Conservation (phyloP, 2,329 filamentous ascomycete species). For the Colletotrichum coccodes region DNA sequence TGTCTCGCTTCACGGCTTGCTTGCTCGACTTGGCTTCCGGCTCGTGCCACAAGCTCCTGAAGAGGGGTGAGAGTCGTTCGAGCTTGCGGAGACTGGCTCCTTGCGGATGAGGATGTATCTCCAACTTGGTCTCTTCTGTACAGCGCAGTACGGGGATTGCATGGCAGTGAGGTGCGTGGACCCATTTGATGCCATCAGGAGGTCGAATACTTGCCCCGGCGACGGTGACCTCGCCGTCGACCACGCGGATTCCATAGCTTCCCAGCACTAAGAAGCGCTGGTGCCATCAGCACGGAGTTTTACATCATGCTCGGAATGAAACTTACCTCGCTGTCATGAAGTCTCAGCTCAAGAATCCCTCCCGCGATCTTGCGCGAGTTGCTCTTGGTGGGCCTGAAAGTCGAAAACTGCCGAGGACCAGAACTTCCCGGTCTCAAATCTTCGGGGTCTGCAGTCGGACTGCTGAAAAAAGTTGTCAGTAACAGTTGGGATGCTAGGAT, state of each 20-base stretch:
- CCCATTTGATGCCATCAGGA: slow-evolving; percentile 59
- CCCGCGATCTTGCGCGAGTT: slow-evolving; percentile 52
- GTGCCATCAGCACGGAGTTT: slow-evolving; percentile 30
- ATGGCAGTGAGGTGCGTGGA: slow-evolving; percentile 76
- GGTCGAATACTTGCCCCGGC: slow-evolving; percentile 70
- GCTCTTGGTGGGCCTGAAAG: slow-evolving; percentile 56
- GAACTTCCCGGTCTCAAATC: not conserved
- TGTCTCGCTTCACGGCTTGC: slow-evolving; percentile 35
- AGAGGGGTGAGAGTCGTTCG: slow-evolving; percentile 71
- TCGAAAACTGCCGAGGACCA: slow-evolving; percentile 48
- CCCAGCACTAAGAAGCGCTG: slow-evolving; percentile 73
- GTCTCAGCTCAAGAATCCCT: slow-evolving; percentile 52
- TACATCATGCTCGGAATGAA: not conserved
- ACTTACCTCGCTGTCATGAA: slow-evolving; percentile 61
- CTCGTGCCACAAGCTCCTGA: slow-evolving; percentile 73
- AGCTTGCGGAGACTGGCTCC: slow-evolving; percentile 62
- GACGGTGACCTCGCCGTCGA: slow-evolving; percentile 70
- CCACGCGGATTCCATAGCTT: slow-evolving; percentile 72
- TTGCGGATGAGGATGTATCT: slow-evolving; percentile 65
- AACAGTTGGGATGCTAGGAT: too few species aligned
- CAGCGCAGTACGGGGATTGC: slow-evolving; percentile 75
- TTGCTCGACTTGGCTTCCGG: slow-evolving; percentile 37
- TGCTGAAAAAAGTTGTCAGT: not conserved
- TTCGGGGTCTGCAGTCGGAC: not conserved
- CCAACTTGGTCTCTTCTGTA: slow-evolving; percentile 58